Evolutionary conservation across 371 early-diverging fungal species (phyloP), one percentile per base, ranked within the genome.

Genomic region (Fennellomyces sp.): DNA sequence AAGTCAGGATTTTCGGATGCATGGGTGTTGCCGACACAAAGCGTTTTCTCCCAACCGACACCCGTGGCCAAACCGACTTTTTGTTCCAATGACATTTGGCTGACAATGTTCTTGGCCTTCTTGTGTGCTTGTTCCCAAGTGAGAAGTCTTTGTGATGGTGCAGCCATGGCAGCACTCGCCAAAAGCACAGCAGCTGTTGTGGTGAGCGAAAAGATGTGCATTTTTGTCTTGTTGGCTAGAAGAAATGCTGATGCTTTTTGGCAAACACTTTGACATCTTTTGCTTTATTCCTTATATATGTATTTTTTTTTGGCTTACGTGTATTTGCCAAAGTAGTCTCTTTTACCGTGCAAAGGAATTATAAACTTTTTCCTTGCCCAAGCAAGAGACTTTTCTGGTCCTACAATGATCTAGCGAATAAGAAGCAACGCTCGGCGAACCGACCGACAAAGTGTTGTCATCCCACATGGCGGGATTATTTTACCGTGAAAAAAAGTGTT

Each of bases 1-100:
- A 86, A 88, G 28, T 73, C 68, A 8, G 66, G 60, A 27, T 61
- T 52, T 27, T 76, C 80, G 2, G 72, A 56, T 0, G 68, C 11
- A 2, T 48, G 51, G 2, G 75, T 80, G 61, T 83, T 80, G 2
- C 88, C 88, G 2, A 86, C 82, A 49, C 82, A 82, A 0, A 65
- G 64, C 1, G 70, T 75, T 11, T 58, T 58, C 30, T 41, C 54
- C 73, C 74, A 76, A 6, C 85, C 85, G 6, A 69, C 21, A n/a
- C 88, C 88, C 4, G 83, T 78, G 15, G 75, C 78, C 21, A 83
- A 47, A n/a, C 63, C 61, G 15, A 75, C 75, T 35, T 73, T 81
- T 66, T 78, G 65, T 17, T 67, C 67, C 2, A 74, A 49, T 2
- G 70, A 51, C 75, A 78, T 68, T 31, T 54, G 31, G 15, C 42